Base-by-base conservation (phyloP, 2,329 filamentous ascomycete species). In the Raffaelea albimanens region DNA sequence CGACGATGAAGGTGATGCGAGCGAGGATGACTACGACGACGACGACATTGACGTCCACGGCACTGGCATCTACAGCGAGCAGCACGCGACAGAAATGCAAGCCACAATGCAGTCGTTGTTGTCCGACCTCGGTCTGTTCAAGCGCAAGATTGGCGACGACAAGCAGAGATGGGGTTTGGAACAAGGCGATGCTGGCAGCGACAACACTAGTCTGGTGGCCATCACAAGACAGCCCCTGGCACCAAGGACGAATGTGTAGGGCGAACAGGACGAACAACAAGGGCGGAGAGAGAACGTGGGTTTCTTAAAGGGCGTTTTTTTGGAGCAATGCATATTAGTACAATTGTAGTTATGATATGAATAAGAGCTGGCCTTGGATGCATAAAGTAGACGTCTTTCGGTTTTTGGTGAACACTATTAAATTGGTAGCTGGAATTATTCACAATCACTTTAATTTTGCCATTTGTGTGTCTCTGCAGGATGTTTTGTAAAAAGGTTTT, bases 81-180 rank as follows among this genome's bases (percentile, higher is more conserved):
- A 77, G 44, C 71, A 70, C 40, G 73, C 73, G 16, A 71, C 75
- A 38, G 76, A 90, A 52, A 77, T 90, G 69, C 87, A 96, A 60
- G 81, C 82, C n/a, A 81, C 87, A 59, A 91, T 95, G 73, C 81
- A 90, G 56, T 82, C 84, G 33, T 76, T 97, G 59, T 71, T 98
- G 54, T 80, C 82, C 56, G 90, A 97, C 57, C 61, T 95, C 47
- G 78, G 76, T 25, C 63, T 91, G 60, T 94, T 95, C 68, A 84
- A 84, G 63, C 80, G 81, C 58, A 97, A 95, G 69, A 80, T 97
- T 53, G 82, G 79, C 7, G 88, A 93, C 57, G 93, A 97, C 62
- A 78, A 85, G 63, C 69, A 70, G 48, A 71, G 86, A 36, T 93
- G 86, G 57, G 85, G 88, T 57, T 76, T 79, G 46, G 74, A 78